Evolutionary conservation across 2,329 filamentous ascomycete genomes (phyloP), one percentile per base, ranked within the genome.

Genomic region (Pseudonectria foliicola): DNA sequence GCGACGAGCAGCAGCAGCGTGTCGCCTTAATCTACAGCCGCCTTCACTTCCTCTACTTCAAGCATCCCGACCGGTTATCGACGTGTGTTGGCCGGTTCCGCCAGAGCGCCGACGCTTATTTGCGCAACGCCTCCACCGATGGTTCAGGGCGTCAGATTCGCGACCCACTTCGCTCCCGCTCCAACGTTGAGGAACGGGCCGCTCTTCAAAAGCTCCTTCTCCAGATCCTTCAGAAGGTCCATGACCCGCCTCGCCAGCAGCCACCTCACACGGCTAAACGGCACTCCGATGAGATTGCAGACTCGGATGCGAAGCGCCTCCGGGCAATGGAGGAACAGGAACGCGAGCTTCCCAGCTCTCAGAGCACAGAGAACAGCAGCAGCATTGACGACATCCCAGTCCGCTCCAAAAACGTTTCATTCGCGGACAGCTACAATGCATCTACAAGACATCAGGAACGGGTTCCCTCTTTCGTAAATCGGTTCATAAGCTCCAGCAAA

Each of bases 401-500:
- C 15, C 38, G 50, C 18, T 44, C 47, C 35, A 48, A 30, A 34
- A 18, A 35, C n/a, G 38, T 33, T 25, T 42, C 27, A 25, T 31
- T 30, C 6, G 25, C 45, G 37, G 43, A 38, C 14, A 13, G 23
- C 33, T 35, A 30, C 11, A 38, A 38, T 25, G 16, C 42, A 37
- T 42, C 39, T 34, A 35, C 45, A 23, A 10, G 35, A n/a, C 18
- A 31, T 21, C 24, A 28, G 16, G 7, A 13, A 13, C 11, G 31
- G 12, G 14, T 25, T 25, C 28, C 35, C 6, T 52, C 49, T 2
- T 50, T 48, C 14, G 36, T 12, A 10, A 24, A 13, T 10, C 34
- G 35, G 2, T 62, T 61, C 6, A 46, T 44, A 11, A 58, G 50
- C 24, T 57, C 56, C 4, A 63, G 57, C 34, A 56, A 40, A 25